Percentiles rank a stretch among this genome's conserved stretches.
These are phyloP conservation scores for Fistulina hepatica DNA, from an alignment of 1,284 basidiomycete genomes.

Conservation along the genomic window DNA sequence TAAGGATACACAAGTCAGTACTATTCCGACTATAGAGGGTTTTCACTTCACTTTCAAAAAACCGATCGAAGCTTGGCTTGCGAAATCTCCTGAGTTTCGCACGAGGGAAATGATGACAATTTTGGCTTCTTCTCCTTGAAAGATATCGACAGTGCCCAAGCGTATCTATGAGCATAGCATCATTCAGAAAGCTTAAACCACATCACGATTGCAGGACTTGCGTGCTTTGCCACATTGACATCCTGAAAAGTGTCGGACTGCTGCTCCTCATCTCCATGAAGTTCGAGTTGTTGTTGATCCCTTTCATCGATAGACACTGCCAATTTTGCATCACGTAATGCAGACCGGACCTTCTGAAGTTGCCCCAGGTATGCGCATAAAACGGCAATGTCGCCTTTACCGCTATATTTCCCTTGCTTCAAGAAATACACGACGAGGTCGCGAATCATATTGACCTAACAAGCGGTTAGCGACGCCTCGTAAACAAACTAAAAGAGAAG, in stretches of 20 bases:
- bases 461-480: neutral
- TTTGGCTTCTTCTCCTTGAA: slow-evolving; percentile 85
- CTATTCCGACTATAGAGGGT: slow-evolving; percentile 8
- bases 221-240: slow-evolving; percentile 38
- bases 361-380: slow-evolving; percentile 70
- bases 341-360: slow-evolving; percentile 29
- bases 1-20: slow-evolving; percentile 5
- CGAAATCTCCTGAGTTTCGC: slow-evolving; percentile 41
- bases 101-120: slow-evolving; percentile 78
- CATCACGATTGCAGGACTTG: slow-evolving; percentile 18
- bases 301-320: slow-evolving; percentile 57
- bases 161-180: slow-evolving; percentile 33
- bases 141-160: slow-evolving; percentile 69
- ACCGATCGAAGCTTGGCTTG: neutral
- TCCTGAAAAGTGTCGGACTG: slow-evolving; percentile 25
- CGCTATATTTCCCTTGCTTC: slow-evolving; percentile 47
- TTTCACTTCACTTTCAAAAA: slow-evolving; percentile 20
- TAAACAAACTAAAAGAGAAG: slow-evolving; percentile 8
- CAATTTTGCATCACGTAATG: slow-evolving; percentile 19
- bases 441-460: slow-evolving; percentile 55
- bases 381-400: slow-evolving; percentile 62
- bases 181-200: no score
- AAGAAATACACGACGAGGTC: slow-evolving; percentile 62
- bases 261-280: slow-evolving; percentile 19
- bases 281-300: slow-evolving; percentile 40